Conservation (phyloP, 495 filamentous ascomycete genomes). For the Trichoderma orchidacearum region DNA sequence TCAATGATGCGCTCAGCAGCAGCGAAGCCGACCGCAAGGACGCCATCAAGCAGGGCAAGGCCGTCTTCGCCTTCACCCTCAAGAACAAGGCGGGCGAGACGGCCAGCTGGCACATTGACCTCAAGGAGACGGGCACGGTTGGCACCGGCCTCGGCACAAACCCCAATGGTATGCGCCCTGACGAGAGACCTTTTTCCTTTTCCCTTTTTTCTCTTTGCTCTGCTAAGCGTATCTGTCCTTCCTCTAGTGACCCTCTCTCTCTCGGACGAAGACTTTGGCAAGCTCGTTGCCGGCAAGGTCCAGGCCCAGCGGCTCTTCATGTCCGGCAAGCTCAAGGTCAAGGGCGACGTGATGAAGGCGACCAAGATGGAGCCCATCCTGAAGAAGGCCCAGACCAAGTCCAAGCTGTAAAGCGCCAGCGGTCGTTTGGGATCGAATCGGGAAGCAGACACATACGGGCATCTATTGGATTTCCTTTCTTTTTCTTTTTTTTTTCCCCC, state of each 20-base stretch:
- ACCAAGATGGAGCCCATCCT: conserved; percentile 92
- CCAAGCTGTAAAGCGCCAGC: conserved; percentile 74
- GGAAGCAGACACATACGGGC: too few species aligned
- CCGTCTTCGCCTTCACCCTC: conserved; percentile 80
- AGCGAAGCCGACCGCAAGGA: conserved; percentile 67
- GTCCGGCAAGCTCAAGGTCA: conserved; percentile 92
- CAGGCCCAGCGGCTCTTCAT: conserved; percentile 95
- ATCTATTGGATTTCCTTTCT: background rate
- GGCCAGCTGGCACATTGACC: conserved; percentile 85
- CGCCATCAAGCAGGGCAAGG: conserved; percentile 74
- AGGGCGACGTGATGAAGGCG: conserved; percentile 97
- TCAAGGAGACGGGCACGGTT: conserved; percentile 79
- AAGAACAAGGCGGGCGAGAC: conserved; percentile 74
- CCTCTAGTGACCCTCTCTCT: conserved; percentile 64
- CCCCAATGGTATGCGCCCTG: conserved; percentile 62
- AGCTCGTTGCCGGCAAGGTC: conserved; percentile 74
- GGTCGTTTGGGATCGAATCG: too few species aligned
- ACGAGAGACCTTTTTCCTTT: too few species aligned
- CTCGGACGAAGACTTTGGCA: conserved; percentile 73
- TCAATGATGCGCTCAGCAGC: conserved; percentile 57
- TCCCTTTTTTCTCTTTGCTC: background rate
- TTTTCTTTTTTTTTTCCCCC: too few species aligned
- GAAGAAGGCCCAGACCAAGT: conserved; percentile 72
- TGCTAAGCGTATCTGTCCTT: conserved; percentile 4
- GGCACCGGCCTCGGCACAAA: conserved; percentile 66